Evolutionary conservation across 352 stramenopile species (phyloP).

Genomic region (Phytophthora cryptogea): DNA sequence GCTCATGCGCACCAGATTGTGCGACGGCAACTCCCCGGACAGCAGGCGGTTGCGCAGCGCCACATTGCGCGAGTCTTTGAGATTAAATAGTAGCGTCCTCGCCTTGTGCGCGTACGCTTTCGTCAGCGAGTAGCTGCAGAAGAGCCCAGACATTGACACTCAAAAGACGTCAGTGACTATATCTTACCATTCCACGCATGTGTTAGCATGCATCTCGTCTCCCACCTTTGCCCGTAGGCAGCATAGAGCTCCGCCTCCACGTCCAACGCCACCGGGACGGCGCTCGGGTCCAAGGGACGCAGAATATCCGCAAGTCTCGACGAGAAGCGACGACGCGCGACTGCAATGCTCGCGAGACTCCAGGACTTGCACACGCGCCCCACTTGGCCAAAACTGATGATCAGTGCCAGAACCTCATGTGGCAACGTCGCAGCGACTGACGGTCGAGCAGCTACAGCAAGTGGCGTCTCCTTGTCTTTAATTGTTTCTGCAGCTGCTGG

Average conservation of each 20-base stretch:
- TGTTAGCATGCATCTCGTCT: neutral
- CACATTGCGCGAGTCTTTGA: slow-evolving; percentile 75
- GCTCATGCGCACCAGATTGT: slow-evolving; percentile 76
- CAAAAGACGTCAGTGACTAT: neutral
- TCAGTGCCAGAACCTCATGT: slow-evolving; percentile 72
- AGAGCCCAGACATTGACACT: slow-evolving; percentile 1
- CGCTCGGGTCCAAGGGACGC: slow-evolving; percentile 47
- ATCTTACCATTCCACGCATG: neutral
- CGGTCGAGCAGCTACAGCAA: neutral
- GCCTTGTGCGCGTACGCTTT: slow-evolving; percentile 85
- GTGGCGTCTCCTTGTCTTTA: neutral
- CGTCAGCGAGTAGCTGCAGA: slow-evolving; percentile 62
- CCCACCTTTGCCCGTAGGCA: slow-evolving; percentile 58
- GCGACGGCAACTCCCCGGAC: slow-evolving; percentile 53
- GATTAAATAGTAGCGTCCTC: slow-evolving; percentile 81
- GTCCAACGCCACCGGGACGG: slow-evolving; percentile 50
- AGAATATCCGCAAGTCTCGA: slow-evolving; percentile 61
- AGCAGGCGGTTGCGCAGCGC: slow-evolving; percentile 71
- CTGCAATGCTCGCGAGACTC: slow-evolving; percentile 73
- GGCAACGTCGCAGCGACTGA: slow-evolving; percentile 57
- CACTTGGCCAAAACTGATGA: slow-evolving; percentile 72
- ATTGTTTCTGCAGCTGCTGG: neutral
- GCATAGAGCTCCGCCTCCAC: slow-evolving; percentile 66
- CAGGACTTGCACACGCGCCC: slow-evolving; percentile 82
- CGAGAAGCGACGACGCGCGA: slow-evolving; percentile 67